Base-by-base conservation (phyloP, 2,329 filamentous ascomycete genomes). In the Colletotrichum theobromicola region DNA sequence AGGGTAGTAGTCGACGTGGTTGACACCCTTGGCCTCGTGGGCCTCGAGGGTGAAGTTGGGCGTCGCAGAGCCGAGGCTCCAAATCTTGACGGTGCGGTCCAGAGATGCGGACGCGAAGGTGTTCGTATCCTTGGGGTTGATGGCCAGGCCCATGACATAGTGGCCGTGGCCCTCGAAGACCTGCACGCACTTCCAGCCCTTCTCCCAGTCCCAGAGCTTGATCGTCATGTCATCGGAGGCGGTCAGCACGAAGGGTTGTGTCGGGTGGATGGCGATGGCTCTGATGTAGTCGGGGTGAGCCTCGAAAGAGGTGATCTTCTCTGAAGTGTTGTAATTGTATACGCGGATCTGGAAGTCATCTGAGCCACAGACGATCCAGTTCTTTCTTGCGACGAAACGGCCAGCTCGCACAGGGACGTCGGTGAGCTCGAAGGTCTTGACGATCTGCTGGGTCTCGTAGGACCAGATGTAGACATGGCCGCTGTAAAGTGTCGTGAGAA, bases 401-500 rank as follows among this genome's bases (percentile, higher is more conserved):
- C 97, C 97, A 76, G 97, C 97, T 85, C 97, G 94, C 74, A 99
- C 96, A 77, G 97, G 97, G 65, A 99, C 97, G 89, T 99, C 97
- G 83, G 96, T 98, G 78, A 98, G 93, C 88, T 99, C 97, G 85
- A 99, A 99, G 6, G 96, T 98, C 90, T 98, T 98, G 87, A 99
- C 95, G 77, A 98, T 96, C 77, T 96, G 94, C 84, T 98, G 95
- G 66, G 95, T 97, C 87, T 98, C 96, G 86, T 98, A 98, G 37
- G 96, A 98, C 96, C 97, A 98, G 83, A 99, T 98, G 88, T 98
- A 97, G 83, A 98, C 97, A 88, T 98, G 96, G 85, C 97, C 95
- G 95, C 60, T 67, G 87, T 99, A 99, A 77, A 99, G 89, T 28
- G 97, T 98, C 35, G 96, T 98, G 82, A 98, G 91, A 79, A 96